Percentiles rank a stretch among this genome's conserved stretches.
phyloP scores from a whole-genome alignment of 805 yeast genomes.

The Kodamaea jinghongensis region DNA sequence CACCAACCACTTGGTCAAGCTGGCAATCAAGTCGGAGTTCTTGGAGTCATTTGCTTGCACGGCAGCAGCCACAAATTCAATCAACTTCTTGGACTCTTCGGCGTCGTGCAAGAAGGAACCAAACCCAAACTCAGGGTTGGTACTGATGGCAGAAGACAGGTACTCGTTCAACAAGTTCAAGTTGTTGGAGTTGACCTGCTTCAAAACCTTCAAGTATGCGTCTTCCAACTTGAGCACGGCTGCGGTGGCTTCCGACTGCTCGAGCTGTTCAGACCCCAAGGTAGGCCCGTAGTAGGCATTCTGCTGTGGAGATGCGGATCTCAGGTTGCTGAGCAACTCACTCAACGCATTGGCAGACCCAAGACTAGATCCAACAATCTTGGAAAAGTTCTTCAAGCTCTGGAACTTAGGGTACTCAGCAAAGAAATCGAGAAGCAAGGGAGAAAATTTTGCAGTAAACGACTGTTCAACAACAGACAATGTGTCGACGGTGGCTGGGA shows the following conservation, averaged over 20 bases:
- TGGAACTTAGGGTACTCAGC: conserved; percentile 50
- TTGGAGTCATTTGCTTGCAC: conserved; percentile 46
- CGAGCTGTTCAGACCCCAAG: background rate
- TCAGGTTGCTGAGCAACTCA: conserved; percentile 51
- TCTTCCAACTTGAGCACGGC: conserved; percentile 60
- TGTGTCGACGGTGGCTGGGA: conserved; percentile 55
- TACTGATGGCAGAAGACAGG: conserved; percentile 33
- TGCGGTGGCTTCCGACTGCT: conserved; percentile 33
- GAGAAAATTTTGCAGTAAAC: conserved; percentile 47
- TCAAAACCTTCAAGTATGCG: conserved; percentile 71
- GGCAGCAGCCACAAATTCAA: conserved; percentile 44
- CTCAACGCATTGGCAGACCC: conserved; percentile 27
- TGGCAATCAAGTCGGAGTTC: conserved; percentile 50
- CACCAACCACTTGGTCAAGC: conserved; percentile 69
- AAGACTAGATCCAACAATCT: conserved; percentile 53
- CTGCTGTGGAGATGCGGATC: conserved; percentile 55
- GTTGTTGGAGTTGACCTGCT: conserved; percentile 59
- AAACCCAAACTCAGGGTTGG: conserved; percentile 82
- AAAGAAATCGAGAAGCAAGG: conserved; percentile 74
- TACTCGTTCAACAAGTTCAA: conserved; percentile 62
- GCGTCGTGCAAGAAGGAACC: conserved; percentile 67
- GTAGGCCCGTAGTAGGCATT: conserved; percentile 57
- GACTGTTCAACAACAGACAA: conserved; percentile 71
- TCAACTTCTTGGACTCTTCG: conserved; percentile 48
- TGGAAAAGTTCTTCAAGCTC: conserved; percentile 45